These are phyloP conservation scores for Adansonia gregorii DNA, from an alignment of 441 rosid genomes.

Conservation along the genomic window DNA sequence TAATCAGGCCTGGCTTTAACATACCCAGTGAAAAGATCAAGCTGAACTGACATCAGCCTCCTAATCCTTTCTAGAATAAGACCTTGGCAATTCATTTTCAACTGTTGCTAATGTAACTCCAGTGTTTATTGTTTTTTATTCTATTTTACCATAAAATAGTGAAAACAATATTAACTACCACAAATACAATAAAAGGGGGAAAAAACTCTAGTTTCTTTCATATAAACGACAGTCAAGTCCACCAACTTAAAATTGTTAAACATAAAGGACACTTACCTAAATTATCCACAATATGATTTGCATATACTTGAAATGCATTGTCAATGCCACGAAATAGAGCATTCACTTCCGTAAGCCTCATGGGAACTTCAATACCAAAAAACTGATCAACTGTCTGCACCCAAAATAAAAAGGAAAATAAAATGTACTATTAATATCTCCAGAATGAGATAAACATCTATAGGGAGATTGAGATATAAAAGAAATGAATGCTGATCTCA, in stretches of 20 bases:
- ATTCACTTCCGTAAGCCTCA: conserved; percentile 79
- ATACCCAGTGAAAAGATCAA: background rate
- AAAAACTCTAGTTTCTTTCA: background rate
- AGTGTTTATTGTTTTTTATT: background rate
- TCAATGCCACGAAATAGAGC: conserved; percentile 85
- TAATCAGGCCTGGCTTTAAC: background rate
- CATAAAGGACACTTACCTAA: conserved; percentile 59
- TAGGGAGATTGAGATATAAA: conserved; percentile 1
- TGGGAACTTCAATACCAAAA: conserved; percentile 85
- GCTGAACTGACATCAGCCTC: background rate
- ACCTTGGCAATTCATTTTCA: background rate
- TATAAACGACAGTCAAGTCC: conserved; percentile 9
- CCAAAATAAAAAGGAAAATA: conserved; percentile 31
- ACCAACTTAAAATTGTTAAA: conserved; percentile 25
- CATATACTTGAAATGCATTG: conserved; percentile 92
- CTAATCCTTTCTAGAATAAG: conserved; percentile 15
- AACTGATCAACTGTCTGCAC: conserved; percentile 98
- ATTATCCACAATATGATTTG: conserved; percentile 78
- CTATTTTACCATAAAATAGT: background rate
- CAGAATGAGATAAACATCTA: background rate
- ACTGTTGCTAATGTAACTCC: background rate
- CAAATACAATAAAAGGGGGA: background rate
- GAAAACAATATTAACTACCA: background rate
- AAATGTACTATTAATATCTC: conserved; percentile 8
- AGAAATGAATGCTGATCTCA: background rate